These are phyloP conservation scores for Pseudogymnoascus pannorum DNA, from an alignment of 2,329 filamentous ascomycete species.

Conservation along the genomic window DNA sequence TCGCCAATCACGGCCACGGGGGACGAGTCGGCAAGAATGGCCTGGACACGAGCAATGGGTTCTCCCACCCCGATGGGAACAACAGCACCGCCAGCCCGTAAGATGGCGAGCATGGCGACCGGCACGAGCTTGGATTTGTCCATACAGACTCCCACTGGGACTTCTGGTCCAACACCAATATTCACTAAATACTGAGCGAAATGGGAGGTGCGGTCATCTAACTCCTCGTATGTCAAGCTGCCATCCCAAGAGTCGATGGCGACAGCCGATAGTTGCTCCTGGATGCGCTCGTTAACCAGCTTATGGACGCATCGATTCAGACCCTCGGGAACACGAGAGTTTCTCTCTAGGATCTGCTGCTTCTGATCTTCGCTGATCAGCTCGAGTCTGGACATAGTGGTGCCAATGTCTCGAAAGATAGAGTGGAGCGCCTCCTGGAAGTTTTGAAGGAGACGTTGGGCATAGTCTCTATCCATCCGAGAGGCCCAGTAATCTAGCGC, in stretches of 20 bases:
- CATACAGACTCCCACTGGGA: slow-evolving; percentile 19
- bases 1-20: neutral
- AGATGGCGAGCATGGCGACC: slow-evolving; percentile 24
- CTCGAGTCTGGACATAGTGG: no score
- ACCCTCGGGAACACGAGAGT: slow-evolving; percentile 10
- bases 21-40: neutral
- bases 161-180: slow-evolving; percentile 12
- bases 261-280: slow-evolving; percentile 9
- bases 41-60: slow-evolving; percentile 12
- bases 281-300: slow-evolving; percentile 11
- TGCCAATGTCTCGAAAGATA: neutral
- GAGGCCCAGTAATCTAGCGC: neutral
- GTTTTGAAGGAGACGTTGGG: neutral
- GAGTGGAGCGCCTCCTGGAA: no score
- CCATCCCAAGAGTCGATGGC: slow-evolving; percentile 30
- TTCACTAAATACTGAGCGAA: slow-evolving; percentile 5
- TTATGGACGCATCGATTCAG: slow-evolving; percentile 8
- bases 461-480: neutral
- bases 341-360: neutral
- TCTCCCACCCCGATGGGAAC: slow-evolving; percentile 24
- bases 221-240: slow-evolving; percentile 19
- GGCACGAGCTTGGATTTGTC: slow-evolving; percentile 20
- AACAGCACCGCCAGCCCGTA: slow-evolving; percentile 24
- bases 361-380: neutral
- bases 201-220: slow-evolving; percentile 10